Evolutionary conservation across 768 basidiomycete genomes (phyloP).

Genomic region (Russula brevipes): DNA sequence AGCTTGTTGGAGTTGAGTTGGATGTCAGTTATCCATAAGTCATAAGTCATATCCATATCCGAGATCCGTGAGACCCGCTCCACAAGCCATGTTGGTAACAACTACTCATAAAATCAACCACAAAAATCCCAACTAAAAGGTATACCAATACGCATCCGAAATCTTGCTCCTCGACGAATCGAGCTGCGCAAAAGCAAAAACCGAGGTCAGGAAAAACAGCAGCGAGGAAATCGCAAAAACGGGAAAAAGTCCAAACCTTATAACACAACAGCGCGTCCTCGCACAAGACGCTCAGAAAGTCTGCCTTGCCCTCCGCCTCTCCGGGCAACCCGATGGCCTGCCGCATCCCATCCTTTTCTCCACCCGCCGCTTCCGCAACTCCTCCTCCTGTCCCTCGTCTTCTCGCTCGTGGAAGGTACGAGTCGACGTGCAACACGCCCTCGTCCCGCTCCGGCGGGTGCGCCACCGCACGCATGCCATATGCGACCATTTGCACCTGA

Average conservation of each 20-base stretch:
- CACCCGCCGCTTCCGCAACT: not conserved
- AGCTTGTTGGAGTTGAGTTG: too few relatives aligned
- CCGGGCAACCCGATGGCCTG: not conserved
- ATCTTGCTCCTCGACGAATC: constrained; percentile 1
- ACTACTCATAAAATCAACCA: too few relatives aligned
- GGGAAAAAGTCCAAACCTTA: not conserved
- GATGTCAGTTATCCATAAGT: too few relatives aligned
- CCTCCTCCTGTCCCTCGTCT: not conserved
- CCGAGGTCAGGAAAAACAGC: not conserved
- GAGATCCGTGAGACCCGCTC: too few relatives aligned
- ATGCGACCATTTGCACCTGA: constrained; percentile 8
- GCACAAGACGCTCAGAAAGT: constrained; percentile 4
- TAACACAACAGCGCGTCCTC: constrained; percentile 18
- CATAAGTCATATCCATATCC: too few relatives aligned
- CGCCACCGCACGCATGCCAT: constrained; percentile 12
- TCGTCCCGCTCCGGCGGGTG: constrained; percentile 10
- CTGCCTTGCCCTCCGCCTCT: not conserved
- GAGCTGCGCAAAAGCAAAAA: not conserved
- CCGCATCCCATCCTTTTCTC: not conserved
- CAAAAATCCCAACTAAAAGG: not conserved
- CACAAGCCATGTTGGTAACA: too few relatives aligned
- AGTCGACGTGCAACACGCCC: constrained; percentile 8
- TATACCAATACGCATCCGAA: constrained; percentile 13
- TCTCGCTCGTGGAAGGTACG: constrained; percentile 3
- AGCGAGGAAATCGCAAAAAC: not conserved